Evolutionary conservation across 2,329 filamentous ascomycete genomes (phyloP), one percentile per base, ranked within the genome.

Genomic region (Sordariomycetes sp.): DNA sequence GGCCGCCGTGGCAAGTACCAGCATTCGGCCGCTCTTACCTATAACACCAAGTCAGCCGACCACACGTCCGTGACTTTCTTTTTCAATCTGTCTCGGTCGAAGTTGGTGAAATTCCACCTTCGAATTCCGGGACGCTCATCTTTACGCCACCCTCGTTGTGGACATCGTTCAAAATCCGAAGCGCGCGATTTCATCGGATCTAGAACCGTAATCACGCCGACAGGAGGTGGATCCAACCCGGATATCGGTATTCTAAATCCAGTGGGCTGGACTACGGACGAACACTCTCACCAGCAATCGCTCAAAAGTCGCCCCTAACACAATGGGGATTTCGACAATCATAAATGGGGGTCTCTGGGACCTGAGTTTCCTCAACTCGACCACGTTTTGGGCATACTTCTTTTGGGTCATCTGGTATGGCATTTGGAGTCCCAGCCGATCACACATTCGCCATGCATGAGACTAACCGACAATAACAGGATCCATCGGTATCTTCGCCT

Each of bases 401-500:
- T 76, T 76, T 59, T 67, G 67, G 61, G 59, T 69, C 34, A 64
- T 79, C 39, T 80, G 76, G 77, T 80, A 72, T 22, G 45, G n/a
- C 6, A 22, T 10, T 50, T 13, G 20, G 22, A 13, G 2, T 12
- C n/a, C 45, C 8, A 24, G 45, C 6, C 20, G n/a, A 50, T 7
- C 17, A 22, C n/a, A 8, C 24, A 3, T 20, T n/a, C 8, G 24
- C 17, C 22, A 8, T 13, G 45, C 7, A 20, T 5, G 22, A 50
- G n/a, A 24, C 45, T 50, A 50, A 50, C 45, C 12, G 45, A 50
- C 10, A 20, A 50, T 50, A 20, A 22, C 58, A 95, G 91, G 83
- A 66, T 92, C 60, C 90, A 95, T 76, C 87, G 92, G 64, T 96
- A 96, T 73, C 66, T 90, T 60, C 87, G 92, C 62, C 79, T 95